These are phyloP conservation scores for Chaetoceros muelleri DNA, from an alignment of 108 stramenopile genomes.

Conservation along the genomic window DNA sequence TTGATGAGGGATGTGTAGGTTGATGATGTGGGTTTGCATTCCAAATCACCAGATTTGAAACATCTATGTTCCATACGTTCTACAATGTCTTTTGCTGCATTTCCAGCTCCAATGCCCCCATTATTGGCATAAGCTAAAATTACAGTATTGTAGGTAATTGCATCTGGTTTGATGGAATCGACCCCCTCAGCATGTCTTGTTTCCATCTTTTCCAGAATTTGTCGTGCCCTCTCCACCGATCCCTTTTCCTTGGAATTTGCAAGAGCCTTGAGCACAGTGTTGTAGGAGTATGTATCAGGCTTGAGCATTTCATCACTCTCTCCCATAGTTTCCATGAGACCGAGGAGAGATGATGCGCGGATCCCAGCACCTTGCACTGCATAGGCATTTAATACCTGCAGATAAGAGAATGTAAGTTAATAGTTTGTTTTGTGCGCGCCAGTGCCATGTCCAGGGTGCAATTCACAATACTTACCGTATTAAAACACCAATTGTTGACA, in stretches of 20 bases:
- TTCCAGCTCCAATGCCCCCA: background rate
- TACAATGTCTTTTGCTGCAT: background rate
- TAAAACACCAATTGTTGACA: background rate
- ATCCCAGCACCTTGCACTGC: background rate
- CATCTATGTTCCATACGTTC: slow-evolving; percentile 9
- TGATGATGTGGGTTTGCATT: background rate
- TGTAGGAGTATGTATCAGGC: slow-evolving; percentile 23
- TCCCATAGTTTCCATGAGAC: background rate
- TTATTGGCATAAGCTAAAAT: slow-evolving; percentile 16
- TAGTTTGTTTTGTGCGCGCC: too few species aligned
- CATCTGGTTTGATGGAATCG: slow-evolving; percentile 38
- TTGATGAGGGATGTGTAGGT: slow-evolving; percentile 1
- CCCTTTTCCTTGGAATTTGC: slow-evolving; percentile 14
- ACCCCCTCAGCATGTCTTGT: slow-evolving; percentile 10
- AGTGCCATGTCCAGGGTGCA: too few species aligned
- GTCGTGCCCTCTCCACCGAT: slow-evolving; percentile 21
- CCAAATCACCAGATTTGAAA: background rate
- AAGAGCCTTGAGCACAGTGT: slow-evolving; percentile 21
- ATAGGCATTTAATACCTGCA: background rate
- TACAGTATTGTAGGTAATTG: slow-evolving; percentile 22
- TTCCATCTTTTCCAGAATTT: slow-evolving; percentile 25
- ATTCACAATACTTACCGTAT: too few species aligned
- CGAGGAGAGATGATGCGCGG: background rate
- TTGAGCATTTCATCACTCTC: background rate
- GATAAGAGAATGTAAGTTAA: too few species aligned